Percentiles rank a stretch among this genome's conserved stretches.
These are phyloP conservation scores for Komagataella kurtzmanii DNA, from an alignment of 805 yeast species.

Conservation along the genomic window DNA sequence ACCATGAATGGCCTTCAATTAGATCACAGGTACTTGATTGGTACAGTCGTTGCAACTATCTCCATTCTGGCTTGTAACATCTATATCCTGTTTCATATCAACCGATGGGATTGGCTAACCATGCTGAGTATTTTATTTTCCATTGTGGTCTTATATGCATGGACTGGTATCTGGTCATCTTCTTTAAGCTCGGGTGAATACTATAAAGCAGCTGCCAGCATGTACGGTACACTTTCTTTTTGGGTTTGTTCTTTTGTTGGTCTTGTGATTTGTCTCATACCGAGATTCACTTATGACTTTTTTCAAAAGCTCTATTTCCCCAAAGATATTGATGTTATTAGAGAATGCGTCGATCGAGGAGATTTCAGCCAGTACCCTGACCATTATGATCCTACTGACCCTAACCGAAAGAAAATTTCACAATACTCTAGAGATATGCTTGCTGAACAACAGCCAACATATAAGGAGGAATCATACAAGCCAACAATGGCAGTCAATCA, in stretches of 20 bases:
- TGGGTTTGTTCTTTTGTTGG: conserved; percentile 65
- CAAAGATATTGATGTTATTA: conserved; percentile 55
- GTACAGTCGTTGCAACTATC: conserved; percentile 52
- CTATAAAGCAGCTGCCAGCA: conserved; percentile 50
- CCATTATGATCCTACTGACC: conserved; percentile 73
- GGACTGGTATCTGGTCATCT: conserved; percentile 77
- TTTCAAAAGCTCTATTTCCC: conserved; percentile 41
- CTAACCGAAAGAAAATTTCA: conserved; percentile 41
- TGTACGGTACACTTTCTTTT: conserved; percentile 45
- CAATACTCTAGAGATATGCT: conserved; percentile 23
- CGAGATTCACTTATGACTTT: conserved; percentile 52
- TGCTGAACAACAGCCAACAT: conserved; percentile 9
- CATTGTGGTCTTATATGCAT: conserved; percentile 44
- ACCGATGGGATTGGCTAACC: conserved; percentile 75
- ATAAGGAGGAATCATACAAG: conserved; percentile 5
- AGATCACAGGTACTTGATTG: conserved; percentile 66
- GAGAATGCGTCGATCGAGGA: conserved; percentile 59
- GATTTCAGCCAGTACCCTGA: conserved; percentile 54
- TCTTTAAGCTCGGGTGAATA: conserved; percentile 39
- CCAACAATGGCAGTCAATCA: conserved; percentile 5
- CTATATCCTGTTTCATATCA: conserved; percentile 53
- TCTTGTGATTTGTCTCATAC: conserved; percentile 47
- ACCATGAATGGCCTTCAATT: conserved; percentile 39
- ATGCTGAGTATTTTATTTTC: conserved; percentile 42
- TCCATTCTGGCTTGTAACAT: conserved; percentile 56